Evolutionary conservation across 305 asterid species (phyloP), one percentile per base, ranked within the genome.

Genomic region (Plantago rigida): DNA sequence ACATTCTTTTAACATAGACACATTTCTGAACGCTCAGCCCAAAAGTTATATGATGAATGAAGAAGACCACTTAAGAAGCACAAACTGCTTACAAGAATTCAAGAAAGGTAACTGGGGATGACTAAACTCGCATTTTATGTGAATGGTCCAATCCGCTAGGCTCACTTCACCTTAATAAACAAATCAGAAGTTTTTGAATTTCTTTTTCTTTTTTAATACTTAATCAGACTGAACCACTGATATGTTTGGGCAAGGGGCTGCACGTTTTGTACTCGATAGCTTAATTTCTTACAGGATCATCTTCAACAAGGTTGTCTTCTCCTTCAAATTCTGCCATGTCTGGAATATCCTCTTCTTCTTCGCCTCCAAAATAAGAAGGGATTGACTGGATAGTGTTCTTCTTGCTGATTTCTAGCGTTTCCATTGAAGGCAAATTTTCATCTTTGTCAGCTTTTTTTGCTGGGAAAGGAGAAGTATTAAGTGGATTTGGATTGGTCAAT

Each of bases 341-440:
- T 41, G 96, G 98, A 72, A 91, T 87, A 17, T 87, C 89, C 66
- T 88, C 96, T 76, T 84, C 97, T 65, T 86, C 98, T 69, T 80
- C 94, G 47, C 83, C 94, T 59, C 96, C 95, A 74, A 87, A 84
- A 72, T 87, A 81, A 36, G 95, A 78, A 13, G 98, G 69, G 42
- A 87, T 81, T 46, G 98, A 74, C 68, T 75, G 89, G 36, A 91
- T 75, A 9, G 77, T 75, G 56, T 76, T 81, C 69, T 75, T 88
- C 76, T 80, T 77, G 79, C 87, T 79, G 73, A 86, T 84, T 71
- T 82, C 95, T 68, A 84, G 73, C 3, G 93, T 52, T 47, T 88
- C 98, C 89, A 91, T 84, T 47, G 94, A 91, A 60, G 98, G 98
- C 58, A 91, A 69, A 58, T 83, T 64, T 60, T 87, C 94, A 56